Percentiles rank a stretch among this genome's conserved stretches.
These are phyloP conservation scores for Boletus coccyginus DNA, from an alignment of 768 basidiomycete genomes.

Conservation along the genomic window DNA sequence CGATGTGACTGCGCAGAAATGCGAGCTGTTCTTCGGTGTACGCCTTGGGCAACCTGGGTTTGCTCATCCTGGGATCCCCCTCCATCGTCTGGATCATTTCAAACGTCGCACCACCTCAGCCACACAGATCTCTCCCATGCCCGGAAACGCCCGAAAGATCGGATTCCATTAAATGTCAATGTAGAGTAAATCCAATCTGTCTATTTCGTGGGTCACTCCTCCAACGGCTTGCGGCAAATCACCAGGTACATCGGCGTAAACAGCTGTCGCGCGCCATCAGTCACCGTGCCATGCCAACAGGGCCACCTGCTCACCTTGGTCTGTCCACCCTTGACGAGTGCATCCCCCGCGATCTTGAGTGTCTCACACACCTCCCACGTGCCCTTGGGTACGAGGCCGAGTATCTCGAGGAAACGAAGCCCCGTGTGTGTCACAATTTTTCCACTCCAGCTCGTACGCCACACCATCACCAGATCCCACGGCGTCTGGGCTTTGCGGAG, in stretches of 20 bases:
- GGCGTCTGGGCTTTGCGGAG: slow-evolving; percentile 87
- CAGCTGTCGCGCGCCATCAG: slow-evolving; percentile 43
- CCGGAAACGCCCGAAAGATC: slow-evolving; percentile 28
- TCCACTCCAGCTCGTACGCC: slow-evolving; percentile 89
- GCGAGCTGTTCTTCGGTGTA: slow-evolving; percentile 62
- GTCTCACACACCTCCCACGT: slow-evolving; percentile 89
- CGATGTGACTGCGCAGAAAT: slow-evolving; percentile 50
- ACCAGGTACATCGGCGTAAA: slow-evolving; percentile 89
- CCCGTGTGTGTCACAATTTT: slow-evolving; percentile 79
- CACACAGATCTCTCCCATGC: slow-evolving; percentile 12
- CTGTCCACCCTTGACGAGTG: slow-evolving; percentile 82
- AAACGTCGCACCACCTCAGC: slow-evolving; percentile 13
- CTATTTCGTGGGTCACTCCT: neutral
- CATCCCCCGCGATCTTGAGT: slow-evolving; percentile 75
- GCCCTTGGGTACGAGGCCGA: slow-evolving; percentile 86
- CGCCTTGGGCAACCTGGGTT: slow-evolving; percentile 62
- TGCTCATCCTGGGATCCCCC: slow-evolving; percentile 63
- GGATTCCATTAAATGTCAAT: slow-evolving; percentile 18
- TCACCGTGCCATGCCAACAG: neutral
- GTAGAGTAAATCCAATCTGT: neutral
- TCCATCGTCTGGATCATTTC: slow-evolving; percentile 29
- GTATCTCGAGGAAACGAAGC: slow-evolving; percentile 70
- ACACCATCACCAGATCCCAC: slow-evolving; percentile 88
- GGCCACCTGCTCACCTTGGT: slow-evolving; percentile 55
- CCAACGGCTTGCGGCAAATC: slow-evolving; percentile 51